Conservation (phyloP, 1,284 basidiomycete genomes). For the Ceratobasidium sp. region DNA sequence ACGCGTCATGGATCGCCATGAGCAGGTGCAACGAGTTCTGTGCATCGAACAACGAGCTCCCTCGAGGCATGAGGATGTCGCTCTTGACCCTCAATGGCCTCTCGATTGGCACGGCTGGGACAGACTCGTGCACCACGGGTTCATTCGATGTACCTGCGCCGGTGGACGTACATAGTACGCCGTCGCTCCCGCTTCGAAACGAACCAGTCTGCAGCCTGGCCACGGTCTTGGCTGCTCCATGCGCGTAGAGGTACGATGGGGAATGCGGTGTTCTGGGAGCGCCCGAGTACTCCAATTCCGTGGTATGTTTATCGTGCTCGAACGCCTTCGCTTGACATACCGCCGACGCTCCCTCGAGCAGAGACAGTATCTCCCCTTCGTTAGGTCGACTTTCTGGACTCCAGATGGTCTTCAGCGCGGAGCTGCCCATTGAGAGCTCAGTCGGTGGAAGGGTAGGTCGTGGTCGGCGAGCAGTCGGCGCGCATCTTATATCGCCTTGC, state of each 20-base stretch:
- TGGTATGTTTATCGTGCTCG: neutral
- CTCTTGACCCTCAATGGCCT: neutral
- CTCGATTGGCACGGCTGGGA: neutral
- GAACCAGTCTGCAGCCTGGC: neutral
- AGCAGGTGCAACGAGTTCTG: slow-evolving; percentile 12
- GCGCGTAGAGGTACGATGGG: neutral
- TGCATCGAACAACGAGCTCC: neutral
- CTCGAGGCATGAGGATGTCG: slow-evolving; percentile 13
- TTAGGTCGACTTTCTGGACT: neutral
- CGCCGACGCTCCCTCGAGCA: neutral
- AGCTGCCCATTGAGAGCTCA: too few relatives aligned
- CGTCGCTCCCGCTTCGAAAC: neutral
- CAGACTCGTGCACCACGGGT: neutral
- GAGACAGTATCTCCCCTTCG: slow-evolving; percentile 11
- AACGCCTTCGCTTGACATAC: slow-evolving; percentile 8
- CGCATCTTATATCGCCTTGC: too few relatives aligned
- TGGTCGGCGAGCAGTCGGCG: too few relatives aligned
- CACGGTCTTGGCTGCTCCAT: neutral
- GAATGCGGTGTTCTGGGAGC: neutral
- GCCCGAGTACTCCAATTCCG: neutral
- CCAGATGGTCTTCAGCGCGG: slow-evolving; percentile 6
- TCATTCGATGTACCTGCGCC: neutral
- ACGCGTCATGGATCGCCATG: slow-evolving; percentile 17
- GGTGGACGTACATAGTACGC: neutral
- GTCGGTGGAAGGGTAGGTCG: too few relatives aligned